A percentile compares a stretch with the other conserved stretches of the same genome.
Evolutionary conservation across 2,329 filamentous ascomycete genomes (phyloP).

Genomic region (Aulographum hederae): DNA sequence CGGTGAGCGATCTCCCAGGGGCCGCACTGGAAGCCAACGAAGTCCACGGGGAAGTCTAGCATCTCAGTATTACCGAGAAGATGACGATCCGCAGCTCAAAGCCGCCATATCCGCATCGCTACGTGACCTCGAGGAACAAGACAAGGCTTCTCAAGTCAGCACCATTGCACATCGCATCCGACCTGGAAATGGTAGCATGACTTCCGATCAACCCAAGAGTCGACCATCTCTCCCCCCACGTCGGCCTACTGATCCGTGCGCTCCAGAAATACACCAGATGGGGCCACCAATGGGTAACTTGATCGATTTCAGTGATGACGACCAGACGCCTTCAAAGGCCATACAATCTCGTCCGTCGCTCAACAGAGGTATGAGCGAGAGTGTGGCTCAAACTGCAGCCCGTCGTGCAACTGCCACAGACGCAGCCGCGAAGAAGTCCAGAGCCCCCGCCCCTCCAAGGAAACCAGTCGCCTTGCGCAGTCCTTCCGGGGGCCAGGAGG

Average conservation of each 20-base stretch:
- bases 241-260: constrained; percentile 10
- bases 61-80: constrained; percentile 11
- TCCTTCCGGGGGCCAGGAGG: constrained; percentile 12
- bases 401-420: background rate
- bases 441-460: constrained; percentile 13
- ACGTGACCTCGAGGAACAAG: constrained; percentile 22
- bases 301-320: constrained; percentile 30
- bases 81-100: constrained; percentile 28
- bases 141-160: too few species aligned
- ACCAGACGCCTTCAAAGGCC: constrained; percentile 2
- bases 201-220: too few species aligned
- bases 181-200: too few species aligned
- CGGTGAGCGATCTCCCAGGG: constrained; percentile 13
- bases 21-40: constrained; percentile 8
- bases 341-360: background rate
- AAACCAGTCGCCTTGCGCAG: constrained; percentile 21
- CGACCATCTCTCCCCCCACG: constrained; percentile 18
- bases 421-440: constrained; percentile 9
- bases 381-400: background rate
- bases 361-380: too few species aligned
- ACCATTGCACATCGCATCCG: too few species aligned
- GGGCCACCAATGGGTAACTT: constrained; percentile 17
- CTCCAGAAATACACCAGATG: constrained; percentile 9
- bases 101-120: constrained; percentile 29
- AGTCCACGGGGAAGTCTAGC: constrained; percentile 6